Percentiles rank a stretch among this genome's conserved stretches.
Evolutionary conservation across 129 eudicot genomes (phyloP).

Genomic region (Flaveria linearis): DNA sequence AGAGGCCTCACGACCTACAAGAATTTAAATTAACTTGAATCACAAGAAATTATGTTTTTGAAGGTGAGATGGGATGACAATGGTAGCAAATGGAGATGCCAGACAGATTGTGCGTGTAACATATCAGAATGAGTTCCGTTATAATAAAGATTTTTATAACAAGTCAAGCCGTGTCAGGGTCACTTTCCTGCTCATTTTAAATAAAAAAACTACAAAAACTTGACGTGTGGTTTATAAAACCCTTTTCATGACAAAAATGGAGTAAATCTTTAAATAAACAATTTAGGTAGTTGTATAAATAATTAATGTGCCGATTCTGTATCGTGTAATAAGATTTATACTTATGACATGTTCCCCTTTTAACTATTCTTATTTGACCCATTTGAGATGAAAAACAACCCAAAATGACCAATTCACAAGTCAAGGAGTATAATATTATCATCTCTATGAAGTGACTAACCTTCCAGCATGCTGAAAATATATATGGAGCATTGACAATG

Average conservation of each 20-base stretch:
- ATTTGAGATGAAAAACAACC: not conserved
- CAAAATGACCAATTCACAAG: not conserved
- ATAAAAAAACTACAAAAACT: not conserved
- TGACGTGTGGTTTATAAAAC: not conserved
- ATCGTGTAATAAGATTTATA: not conserved
- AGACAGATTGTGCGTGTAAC: not conserved
- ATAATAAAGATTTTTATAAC: not conserved
- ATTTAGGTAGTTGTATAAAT: not conserved
- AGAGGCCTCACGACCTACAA: conserved; percentile 92
- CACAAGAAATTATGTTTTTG: not conserved
- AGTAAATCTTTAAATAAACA: not conserved
- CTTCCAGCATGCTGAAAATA: conserved; percentile 99
- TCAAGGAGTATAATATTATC: not conserved
- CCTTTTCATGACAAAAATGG: not conserved
- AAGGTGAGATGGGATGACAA: not conserved
- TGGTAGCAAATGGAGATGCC: not conserved
- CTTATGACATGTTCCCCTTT: not conserved
- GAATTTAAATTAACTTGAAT: not conserved
- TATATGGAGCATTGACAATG: conserved; percentile 90
- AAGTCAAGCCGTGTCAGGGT: not conserved
- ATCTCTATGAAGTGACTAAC: conserved; percentile 31
- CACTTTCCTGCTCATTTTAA: not conserved
- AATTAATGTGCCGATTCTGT: not conserved
- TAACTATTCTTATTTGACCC: not conserved
- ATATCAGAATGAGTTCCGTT: not conserved